phyloP scores from a whole-genome alignment of 306 rosid species.

The Inga laurina region DNA sequence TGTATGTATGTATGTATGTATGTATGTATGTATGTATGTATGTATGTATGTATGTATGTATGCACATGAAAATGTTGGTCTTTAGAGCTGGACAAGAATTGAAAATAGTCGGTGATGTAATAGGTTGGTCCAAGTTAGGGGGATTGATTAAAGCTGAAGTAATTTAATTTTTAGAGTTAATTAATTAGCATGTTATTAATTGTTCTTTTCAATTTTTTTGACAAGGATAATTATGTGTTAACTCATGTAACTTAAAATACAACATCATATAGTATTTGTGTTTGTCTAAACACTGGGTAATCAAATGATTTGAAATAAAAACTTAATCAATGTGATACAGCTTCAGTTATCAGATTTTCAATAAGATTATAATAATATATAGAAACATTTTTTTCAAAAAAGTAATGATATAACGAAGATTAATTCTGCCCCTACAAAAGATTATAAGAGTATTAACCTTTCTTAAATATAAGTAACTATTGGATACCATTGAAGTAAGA shows the following conservation, averaged over 20 bases:
- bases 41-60: no score
- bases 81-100: not conserved
- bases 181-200: not conserved
- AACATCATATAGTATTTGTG: not conserved
- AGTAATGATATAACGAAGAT: no score
- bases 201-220: not conserved
- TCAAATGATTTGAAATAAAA: not conserved
- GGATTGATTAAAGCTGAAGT: not conserved
- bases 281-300: not conserved
- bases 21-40: no score
- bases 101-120: not conserved
- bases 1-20: no score
- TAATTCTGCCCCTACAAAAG: no score
- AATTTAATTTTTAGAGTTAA: not conserved
- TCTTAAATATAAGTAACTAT: not conserved
- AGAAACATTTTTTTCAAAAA: not conserved
- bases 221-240: not conserved
- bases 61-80: not conserved
- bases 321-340: not conserved
- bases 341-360: not conserved
- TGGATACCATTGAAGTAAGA: not conserved
- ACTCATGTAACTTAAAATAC: not conserved
- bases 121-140: not conserved
- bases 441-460: no score
- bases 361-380: not conserved